These are phyloP conservation scores for Rhizopus arrhizus DNA, from an alignment of 371 early-diverging fungal species.

Conservation along the genomic window DNA sequence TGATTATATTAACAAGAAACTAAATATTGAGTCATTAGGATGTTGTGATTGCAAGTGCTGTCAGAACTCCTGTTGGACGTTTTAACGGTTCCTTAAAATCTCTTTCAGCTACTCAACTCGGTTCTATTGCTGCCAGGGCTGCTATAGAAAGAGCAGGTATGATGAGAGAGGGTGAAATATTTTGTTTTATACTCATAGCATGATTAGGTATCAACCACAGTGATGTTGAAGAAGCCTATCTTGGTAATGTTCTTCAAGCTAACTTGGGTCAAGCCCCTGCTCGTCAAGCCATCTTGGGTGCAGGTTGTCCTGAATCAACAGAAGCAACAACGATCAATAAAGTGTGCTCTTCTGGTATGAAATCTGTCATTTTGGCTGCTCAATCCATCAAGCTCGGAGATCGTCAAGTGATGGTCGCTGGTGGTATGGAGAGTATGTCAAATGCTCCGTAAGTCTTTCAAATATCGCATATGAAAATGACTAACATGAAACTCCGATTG, in stretches of 20 bases:
- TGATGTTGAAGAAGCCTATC: conserved; percentile 84
- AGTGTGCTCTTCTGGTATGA: conserved; percentile 95
- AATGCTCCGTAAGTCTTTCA: conserved; percentile 75
- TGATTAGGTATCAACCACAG: conserved; percentile 60
- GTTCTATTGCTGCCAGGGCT: conserved; percentile 59
- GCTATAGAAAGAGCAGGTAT: conserved; percentile 21
- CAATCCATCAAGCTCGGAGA: conserved; percentile 67
- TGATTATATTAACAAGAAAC: conserved; percentile 6
- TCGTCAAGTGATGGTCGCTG: conserved; percentile 77
- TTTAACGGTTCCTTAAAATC: conserved; percentile 73
- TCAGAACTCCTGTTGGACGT: conserved; percentile 76
- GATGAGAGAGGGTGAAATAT: neutral
- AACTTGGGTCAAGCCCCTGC: conserved; percentile 85
- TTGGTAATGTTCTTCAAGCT: conserved; percentile 91
- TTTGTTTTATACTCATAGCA: neutral
- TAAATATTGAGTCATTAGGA: conserved; percentile 31
- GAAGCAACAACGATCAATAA: conserved; percentile 92
- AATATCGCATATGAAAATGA: conserved; percentile 17
- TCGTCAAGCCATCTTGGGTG: conserved; percentile 76
- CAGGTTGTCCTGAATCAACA: conserved; percentile 77
- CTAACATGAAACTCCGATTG: conserved; percentile 5
- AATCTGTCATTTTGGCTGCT: conserved; percentile 78
- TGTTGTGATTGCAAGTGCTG: conserved; percentile 60
- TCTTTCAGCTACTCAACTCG: conserved; percentile 68
- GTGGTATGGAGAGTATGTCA: conserved; percentile 96